Evolutionary conservation across 257 asterid genomes (phyloP).

Genomic region (Striga asiatica): DNA sequence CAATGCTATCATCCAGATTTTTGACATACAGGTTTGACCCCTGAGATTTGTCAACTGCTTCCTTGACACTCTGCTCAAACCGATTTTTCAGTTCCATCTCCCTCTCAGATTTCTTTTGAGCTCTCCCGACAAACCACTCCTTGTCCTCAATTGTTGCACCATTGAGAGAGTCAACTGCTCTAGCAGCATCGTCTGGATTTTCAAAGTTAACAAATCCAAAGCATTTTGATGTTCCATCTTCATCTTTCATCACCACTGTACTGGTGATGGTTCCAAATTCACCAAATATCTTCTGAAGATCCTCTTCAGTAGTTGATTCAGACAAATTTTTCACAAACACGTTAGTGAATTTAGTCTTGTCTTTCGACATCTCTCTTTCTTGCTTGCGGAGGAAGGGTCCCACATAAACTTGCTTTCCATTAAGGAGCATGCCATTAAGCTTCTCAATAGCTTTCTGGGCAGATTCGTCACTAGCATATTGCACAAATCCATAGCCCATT

Average conservation of each 20-base stretch:
- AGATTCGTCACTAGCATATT: constrained; percentile 70
- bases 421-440: constrained; percentile 80
- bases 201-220: constrained; percentile 93
- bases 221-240: constrained; percentile 71
- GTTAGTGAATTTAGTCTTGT: constrained; percentile 59
- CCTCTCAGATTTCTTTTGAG: constrained; percentile 89
- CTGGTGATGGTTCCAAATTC: constrained; percentile 70
- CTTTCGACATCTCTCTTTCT: constrained; percentile 63
- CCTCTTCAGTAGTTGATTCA: constrained; percentile 67
- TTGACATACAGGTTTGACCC: constrained; percentile 77
- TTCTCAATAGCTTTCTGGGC: constrained; percentile 76
- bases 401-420: constrained; percentile 79
- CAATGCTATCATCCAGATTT: constrained; percentile 67
- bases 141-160: constrained; percentile 60
- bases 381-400: constrained; percentile 85
- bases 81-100: constrained; percentile 57
- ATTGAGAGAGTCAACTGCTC: constrained; percentile 72
- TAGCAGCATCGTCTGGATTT: constrained; percentile 80
- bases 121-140: constrained; percentile 88
- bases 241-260: constrained; percentile 68
- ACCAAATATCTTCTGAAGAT: constrained; percentile 45
- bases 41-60: constrained; percentile 73
- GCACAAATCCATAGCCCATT: constrained; percentile 89
- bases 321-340: constrained; percentile 81
- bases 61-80: constrained; percentile 69